Evolutionary conservation across 2,329 filamentous ascomycete species (phyloP).

Genomic region (Aspergillus phoenicis): DNA sequence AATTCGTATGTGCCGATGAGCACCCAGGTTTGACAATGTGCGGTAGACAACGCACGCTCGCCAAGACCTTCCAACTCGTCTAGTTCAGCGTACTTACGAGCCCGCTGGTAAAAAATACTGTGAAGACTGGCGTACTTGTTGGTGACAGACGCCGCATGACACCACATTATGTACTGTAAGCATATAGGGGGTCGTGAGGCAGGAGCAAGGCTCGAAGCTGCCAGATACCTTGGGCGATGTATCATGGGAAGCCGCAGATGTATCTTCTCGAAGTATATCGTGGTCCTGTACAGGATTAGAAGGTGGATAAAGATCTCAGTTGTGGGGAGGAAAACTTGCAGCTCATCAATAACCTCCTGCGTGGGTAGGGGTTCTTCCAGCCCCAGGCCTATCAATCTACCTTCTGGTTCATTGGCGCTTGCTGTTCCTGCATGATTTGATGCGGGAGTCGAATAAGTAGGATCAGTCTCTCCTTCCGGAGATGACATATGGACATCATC

Average conservation of each 20-base stretch:
- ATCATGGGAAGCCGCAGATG: slow-evolving; percentile 86
- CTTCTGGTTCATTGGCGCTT: slow-evolving; percentile 59
- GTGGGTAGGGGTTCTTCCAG: slow-evolving; percentile 79
- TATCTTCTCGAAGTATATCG: slow-evolving; percentile 87
- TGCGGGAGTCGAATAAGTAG: slow-evolving; percentile 17
- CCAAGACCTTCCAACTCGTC: slow-evolving; percentile 93
- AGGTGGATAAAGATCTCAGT: not conserved
- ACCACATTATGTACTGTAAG: slow-evolving; percentile 94
- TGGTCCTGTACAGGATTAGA: slow-evolving; percentile 58
- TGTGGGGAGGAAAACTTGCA: slow-evolving; percentile 54
- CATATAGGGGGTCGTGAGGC: slow-evolving; percentile 83
- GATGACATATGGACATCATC: slow-evolving; percentile 25
- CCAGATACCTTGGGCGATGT: slow-evolving; percentile 82
- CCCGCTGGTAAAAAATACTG: slow-evolving; percentile 84
- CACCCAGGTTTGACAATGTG: slow-evolving; percentile 82
- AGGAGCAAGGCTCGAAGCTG: slow-evolving; percentile 86
- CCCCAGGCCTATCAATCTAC: slow-evolving; percentile 83
- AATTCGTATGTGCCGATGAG: slow-evolving; percentile 86
- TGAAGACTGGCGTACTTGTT: slow-evolving; percentile 80
- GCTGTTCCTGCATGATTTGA: not conserved
- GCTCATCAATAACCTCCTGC: slow-evolving; percentile 78
- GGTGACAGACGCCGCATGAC: slow-evolving; percentile 79
- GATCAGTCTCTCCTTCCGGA: slow-evolving; percentile 30
- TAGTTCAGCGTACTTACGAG: slow-evolving; percentile 84
- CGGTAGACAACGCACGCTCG: slow-evolving; percentile 81